These are phyloP conservation scores for Asterella californica DNA, from an alignment of 225 moss, liverwort and hornwort genomes.

Conservation along the genomic window DNA sequence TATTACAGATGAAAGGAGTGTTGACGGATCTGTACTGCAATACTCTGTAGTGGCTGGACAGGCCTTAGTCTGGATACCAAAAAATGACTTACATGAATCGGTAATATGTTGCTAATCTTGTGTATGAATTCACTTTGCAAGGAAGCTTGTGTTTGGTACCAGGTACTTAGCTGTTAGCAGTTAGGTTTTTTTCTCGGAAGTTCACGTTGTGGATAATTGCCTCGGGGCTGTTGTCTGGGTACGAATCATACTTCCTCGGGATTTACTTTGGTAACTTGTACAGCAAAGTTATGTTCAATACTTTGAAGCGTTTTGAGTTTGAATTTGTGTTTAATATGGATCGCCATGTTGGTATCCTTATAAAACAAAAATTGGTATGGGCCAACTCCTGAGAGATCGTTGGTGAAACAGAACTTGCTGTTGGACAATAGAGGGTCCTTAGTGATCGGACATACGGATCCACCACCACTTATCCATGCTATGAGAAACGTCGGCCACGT, in stretches of 20 bases:
- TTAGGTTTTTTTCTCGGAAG: background rate
- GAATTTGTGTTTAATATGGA: background rate
- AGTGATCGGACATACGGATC: constrained; percentile 84
- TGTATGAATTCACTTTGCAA: background rate
- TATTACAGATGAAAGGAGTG: constrained; percentile 47
- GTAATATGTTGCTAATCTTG: constrained; percentile 5
- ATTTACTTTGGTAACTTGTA: too few species aligned
- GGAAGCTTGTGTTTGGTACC: background rate
- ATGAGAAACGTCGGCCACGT: constrained; percentile 60
- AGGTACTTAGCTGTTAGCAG: background rate
- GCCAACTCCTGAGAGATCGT: background rate
- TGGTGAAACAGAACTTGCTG: constrained; percentile 54
- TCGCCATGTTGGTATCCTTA: background rate
- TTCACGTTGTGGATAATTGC: background rate
- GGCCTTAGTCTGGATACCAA: constrained; percentile 68
- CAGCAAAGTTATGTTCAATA: too few species aligned
- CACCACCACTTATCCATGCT: constrained; percentile 60
- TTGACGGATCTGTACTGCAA: constrained; percentile 62
- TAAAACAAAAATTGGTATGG: background rate
- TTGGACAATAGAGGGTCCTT: constrained; percentile 83
- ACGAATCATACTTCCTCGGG: too few species aligned
- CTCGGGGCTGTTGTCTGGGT: background rate
- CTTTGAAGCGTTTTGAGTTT: too few species aligned
- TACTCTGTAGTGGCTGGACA: constrained; percentile 58
- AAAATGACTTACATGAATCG: constrained; percentile 53